Conservation (phyloP, 345 rosid species). For the Rhodomyrtus tomentosa region DNA sequence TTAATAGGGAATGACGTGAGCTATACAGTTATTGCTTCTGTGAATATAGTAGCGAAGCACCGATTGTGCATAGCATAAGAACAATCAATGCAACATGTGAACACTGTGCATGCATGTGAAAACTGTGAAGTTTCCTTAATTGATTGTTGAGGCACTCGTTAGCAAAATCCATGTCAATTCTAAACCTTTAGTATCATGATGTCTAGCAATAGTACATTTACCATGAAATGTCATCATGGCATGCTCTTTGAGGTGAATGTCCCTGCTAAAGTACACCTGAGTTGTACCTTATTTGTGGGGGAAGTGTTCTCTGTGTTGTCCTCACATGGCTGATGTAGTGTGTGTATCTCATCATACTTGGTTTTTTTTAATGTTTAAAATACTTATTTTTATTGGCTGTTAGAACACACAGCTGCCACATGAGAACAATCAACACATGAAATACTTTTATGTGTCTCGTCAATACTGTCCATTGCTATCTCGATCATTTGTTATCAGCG, state of each 20-base stretch:
- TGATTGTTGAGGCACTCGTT: not conserved
- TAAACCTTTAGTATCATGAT: not conserved
- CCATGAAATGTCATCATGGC: not conserved
- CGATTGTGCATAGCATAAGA: not conserved
- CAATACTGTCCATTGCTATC: not conserved
- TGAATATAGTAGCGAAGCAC: not conserved
- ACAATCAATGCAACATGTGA: not conserved
- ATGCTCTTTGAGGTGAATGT: not conserved
- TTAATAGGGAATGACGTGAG: not conserved
- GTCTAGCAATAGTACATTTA: not conserved
- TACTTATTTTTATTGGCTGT: not conserved
- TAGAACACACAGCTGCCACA: not conserved
- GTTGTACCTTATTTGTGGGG: not conserved
- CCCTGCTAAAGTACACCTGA: not conserved
- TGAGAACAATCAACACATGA: not conserved
- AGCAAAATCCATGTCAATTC: not conserved
- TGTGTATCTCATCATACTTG: not conserved
- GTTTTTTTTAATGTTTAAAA: not conserved
- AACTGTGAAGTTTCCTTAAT: not conserved
- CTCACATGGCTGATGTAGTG: not conserved
- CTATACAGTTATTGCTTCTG: not conserved
- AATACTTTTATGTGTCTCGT: not conserved
- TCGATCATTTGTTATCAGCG: not conserved
- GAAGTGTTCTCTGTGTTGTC: not conserved
- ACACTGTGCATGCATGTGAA: not conserved